Percentiles rank a stretch among this genome's conserved stretches.
Evolutionary conservation across 164 flowering plant species (phyloP).

Genomic region (Aristolochia contorta): DNA sequence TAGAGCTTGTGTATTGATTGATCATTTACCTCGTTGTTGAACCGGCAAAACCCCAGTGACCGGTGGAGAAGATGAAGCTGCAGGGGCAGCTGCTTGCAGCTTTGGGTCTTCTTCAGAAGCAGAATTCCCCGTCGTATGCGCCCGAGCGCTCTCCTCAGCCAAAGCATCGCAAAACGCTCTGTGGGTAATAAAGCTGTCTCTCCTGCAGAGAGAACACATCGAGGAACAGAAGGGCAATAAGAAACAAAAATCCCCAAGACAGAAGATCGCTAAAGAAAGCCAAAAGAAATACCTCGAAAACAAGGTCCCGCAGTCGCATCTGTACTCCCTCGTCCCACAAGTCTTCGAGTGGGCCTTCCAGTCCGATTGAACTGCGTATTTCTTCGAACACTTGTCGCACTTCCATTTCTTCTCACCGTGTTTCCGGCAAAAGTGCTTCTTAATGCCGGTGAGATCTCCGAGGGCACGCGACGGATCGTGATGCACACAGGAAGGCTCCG

Average conservation of each 20-base stretch:
- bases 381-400: slow-evolving; percentile 83
- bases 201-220: slow-evolving; percentile 25
- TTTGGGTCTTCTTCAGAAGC: slow-evolving; percentile 16
- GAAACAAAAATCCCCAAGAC: neutral
- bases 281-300: slow-evolving; percentile 53
- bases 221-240: neutral
- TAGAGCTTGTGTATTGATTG: neutral
- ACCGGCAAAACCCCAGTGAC: slow-evolving; percentile 41
- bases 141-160: slow-evolving; percentile 62
- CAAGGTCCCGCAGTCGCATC: slow-evolving; percentile 84
- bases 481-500: slow-evolving; percentile 69
- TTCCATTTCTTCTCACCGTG: slow-evolving; percentile 95
- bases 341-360: slow-evolving; percentile 92
- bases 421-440: slow-evolving; percentile 75
- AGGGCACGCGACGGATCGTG: slow-evolving; percentile 71
- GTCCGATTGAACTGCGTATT: slow-evolving; percentile 81
- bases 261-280: neutral
- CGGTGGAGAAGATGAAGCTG: slow-evolving; percentile 24
- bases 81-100: slow-evolving; percentile 15
- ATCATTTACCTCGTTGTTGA: slow-evolving; percentile 45
- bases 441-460: slow-evolving; percentile 81
- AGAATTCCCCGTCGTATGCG: slow-evolving; percentile 10
- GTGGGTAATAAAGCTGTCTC: slow-evolving; percentile 84
- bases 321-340: slow-evolving; percentile 75
- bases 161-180: slow-evolving; percentile 85